Evolutionary conservation across 1,139 yeast genomes (phyloP), one percentile per base, ranked within the genome.

Genomic region (Zygosaccharomyces pseudobailii): DNA sequence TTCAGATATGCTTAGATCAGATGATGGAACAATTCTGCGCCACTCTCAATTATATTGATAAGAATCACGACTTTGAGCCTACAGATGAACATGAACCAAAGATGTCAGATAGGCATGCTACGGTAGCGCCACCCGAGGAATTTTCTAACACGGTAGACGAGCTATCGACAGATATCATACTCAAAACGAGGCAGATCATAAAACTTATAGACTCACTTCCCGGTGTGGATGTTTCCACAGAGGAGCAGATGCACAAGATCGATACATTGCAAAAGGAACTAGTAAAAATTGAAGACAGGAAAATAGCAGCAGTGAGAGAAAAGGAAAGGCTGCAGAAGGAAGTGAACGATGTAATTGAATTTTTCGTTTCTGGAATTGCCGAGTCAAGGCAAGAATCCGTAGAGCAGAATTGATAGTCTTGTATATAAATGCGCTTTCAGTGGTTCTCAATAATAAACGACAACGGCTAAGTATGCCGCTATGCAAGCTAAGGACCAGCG

Each of bases 11-110:
- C 58, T 72, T 92, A 40, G 98, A 92, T 68, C 96, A 86, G 71
- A 79, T 92, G 49, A 81, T 88, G 48, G 96, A 87, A 55, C 97
- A 90, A 70, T 87, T 89, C 71, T 86, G 87, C 64, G 94, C 97
- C 5, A 84, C 97, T 1, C 74, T 92, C 46, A 87, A 87, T 64
- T 89, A 89, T 61, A 84, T 90, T 37, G 94, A 88, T 64, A 76
- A 78, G 51, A 78, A 79, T 51, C 89, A 83, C 58, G 84, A 76
- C 57, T 83, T 71, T 69, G 74, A 72, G 21, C 76, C 82, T 2
- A 62, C 73, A 6, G 45, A 48, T 4, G 72, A 69, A 5, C 62
- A 68, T 43, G 82, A 84, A 61, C 74, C 79, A 45, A 72, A 76
- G 63, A 71, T 75, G 60, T 55, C 74, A 2, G 87, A 81, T 56